Evolutionary conservation across 139 green algal species (phyloP).

Genomic region (Chlorella sp.): DNA sequence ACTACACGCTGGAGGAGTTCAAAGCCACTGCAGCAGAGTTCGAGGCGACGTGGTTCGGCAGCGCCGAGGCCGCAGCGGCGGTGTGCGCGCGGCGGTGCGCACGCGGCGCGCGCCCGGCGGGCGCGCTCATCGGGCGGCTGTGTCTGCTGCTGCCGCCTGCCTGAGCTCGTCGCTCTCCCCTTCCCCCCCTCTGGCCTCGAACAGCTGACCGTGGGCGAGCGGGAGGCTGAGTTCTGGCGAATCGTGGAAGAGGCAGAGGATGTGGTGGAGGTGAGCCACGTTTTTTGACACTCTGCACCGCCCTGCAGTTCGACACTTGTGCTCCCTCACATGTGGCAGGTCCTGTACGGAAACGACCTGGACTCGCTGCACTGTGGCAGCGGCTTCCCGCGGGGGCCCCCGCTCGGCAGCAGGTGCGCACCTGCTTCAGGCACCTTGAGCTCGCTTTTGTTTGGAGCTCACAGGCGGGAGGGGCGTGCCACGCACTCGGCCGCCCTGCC

Average conservation of each 20-base stretch:
- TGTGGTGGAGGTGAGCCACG: constrained; percentile 65
- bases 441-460: too few relatives aligned
- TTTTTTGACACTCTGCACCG: neutral
- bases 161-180: too few relatives aligned
- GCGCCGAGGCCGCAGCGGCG: too few relatives aligned
- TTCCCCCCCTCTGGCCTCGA: too few relatives aligned
- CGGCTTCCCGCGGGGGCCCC: constrained; percentile 58
- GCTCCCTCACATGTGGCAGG: neutral
- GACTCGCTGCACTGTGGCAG: constrained; percentile 65
- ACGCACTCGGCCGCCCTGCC: too few relatives aligned
- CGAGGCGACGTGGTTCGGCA: constrained; percentile 57
- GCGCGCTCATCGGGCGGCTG: too few relatives aligned
- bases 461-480: too few relatives aligned
- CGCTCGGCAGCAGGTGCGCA: constrained; percentile 2
- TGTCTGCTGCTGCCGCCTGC: too few relatives aligned
- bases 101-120: too few relatives aligned
- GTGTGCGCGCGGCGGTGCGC: too few relatives aligned
- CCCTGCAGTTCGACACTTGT: neutral
- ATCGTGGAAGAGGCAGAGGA: constrained; percentile 85
- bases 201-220: constrained; percentile 41
- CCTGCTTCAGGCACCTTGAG: too few relatives aligned
- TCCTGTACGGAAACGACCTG: constrained; percentile 75
- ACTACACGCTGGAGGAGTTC: constrained; percentile 71
- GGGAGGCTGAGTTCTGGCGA: constrained; percentile 92
- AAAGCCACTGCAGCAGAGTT: constrained; percentile 48